Conservation (phyloP, 2,329 filamentous ascomycete genomes). For the Fusarium chlamydosporum region DNA sequence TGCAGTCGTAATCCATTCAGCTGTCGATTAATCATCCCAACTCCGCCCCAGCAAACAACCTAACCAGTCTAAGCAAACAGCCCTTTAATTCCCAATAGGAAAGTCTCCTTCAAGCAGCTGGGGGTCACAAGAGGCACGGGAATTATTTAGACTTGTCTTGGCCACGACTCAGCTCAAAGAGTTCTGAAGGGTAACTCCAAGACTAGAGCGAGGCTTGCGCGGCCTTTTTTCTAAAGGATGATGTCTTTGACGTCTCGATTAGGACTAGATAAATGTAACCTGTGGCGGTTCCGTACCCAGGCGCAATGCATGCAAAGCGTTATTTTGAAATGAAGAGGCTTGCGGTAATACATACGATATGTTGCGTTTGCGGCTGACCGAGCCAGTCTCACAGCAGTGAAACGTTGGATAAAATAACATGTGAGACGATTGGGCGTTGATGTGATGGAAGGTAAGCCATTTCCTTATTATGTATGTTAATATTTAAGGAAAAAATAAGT, state of each 20-base stretch:
- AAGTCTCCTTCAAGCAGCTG: neutral
- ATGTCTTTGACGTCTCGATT: constrained; percentile 35
- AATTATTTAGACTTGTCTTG: constrained; percentile 24
- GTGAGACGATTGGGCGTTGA: constrained; percentile 13
- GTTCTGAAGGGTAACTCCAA: neutral
- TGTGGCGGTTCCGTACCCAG: constrained; percentile 16
- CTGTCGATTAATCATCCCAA: constrained; percentile 12
- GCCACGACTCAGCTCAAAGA: constrained; percentile 18
- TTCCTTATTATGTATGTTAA: neutral
- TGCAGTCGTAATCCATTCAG: constrained; percentile 23
- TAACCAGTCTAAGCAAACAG: constrained; percentile 19
- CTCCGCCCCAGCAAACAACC: constrained; percentile 23
- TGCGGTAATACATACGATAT: constrained; percentile 20
- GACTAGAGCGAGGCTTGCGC: constrained; percentile 23
- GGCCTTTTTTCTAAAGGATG: constrained; percentile 18
- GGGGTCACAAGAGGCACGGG: constrained; percentile 26
- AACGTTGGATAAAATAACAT: constrained; percentile 5
- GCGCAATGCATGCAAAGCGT: neutral
- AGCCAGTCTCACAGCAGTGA: neutral
- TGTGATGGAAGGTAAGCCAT: neutral
- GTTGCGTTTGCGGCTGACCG: neutral
- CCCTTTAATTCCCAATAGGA: constrained; percentile 13
- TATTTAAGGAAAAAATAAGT: neutral
- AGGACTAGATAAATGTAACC: constrained; percentile 18
- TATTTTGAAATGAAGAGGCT: constrained; percentile 13